phyloP scores from a whole-genome alignment of 257 asterid genomes.

The Petrea volubilis region DNA sequence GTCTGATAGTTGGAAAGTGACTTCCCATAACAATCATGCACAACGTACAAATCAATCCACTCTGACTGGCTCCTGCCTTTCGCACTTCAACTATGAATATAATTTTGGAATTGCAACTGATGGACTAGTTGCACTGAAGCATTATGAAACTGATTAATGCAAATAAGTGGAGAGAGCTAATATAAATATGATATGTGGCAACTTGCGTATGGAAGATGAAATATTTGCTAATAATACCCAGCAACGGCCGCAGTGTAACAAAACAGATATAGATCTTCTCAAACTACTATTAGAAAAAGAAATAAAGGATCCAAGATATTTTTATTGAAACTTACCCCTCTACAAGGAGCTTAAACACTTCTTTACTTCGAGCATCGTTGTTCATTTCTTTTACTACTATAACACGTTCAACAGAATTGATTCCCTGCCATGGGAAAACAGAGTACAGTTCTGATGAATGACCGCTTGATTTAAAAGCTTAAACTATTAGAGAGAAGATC shows the following conservation, averaged over 20 bases:
- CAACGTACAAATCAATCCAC: no score
- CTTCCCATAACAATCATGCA: no score
- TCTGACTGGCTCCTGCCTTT: no score
- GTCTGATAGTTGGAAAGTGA: no score
- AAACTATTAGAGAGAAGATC: no score
- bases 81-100: no score
- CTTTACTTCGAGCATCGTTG: conserved; percentile 30
- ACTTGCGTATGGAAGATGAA: conserved; percentile 8
- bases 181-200: neutral
- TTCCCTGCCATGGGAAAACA: conserved; percentile 57
- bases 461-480: no score
- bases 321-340: conserved; percentile 70
- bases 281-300: neutral
- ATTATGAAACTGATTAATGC: neutral
- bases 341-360: conserved; percentile 63
- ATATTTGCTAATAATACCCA: neutral
- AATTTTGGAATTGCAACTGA: no score
- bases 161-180: neutral
- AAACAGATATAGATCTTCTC: neutral
- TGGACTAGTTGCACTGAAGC: no score
- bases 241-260: conserved; percentile 1
- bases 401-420: conserved; percentile 74
- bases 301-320: conserved; percentile 10
- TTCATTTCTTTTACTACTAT: conserved; percentile 65
- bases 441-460: no score